phyloP scores from a whole-genome alignment of 331 rosid genomes.

The Stylosanthes scabra region DNA sequence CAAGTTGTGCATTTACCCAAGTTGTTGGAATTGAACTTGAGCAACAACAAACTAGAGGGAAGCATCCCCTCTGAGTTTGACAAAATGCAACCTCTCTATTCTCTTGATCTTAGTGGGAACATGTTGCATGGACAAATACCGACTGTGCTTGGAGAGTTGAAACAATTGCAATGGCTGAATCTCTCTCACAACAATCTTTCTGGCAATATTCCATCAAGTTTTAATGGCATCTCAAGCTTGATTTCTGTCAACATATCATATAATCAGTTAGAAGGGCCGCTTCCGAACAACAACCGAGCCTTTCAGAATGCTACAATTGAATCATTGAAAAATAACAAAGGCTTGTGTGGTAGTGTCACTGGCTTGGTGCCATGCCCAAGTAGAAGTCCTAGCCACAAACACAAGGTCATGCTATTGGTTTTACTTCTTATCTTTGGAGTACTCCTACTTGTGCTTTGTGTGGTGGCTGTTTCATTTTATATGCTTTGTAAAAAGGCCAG shows the following conservation, averaged over 20 bases:
- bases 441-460: not conserved
- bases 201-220: conserved; percentile 1
- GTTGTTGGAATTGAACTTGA: conserved; percentile 30
- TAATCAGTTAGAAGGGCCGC: conserved; percentile 10
- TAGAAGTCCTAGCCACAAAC: not conserved
- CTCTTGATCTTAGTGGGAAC: conserved; percentile 12
- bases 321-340: conserved; percentile 20
- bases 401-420: not conserved
- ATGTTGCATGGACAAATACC: conserved; percentile 19
- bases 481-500: not conserved
- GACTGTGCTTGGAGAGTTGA: not conserved
- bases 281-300: not conserved
- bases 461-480: not conserved
- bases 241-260: not conserved
- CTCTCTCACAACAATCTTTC: conserved; percentile 24
- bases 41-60: not conserved
- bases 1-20: not conserved
- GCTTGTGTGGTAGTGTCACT: conserved; percentile 15
- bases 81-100: not conserved
- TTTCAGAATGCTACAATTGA: not conserved
- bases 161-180: not conserved
- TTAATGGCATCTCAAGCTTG: not conserved
- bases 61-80: conserved; percentile 23
- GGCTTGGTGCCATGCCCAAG: not conserved
- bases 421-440: not conserved